Evolutionary conservation across 2,329 filamentous ascomycete genomes (phyloP), one percentile per base, ranked within the genome.

Genomic region (Chaetomium sp.): DNA sequence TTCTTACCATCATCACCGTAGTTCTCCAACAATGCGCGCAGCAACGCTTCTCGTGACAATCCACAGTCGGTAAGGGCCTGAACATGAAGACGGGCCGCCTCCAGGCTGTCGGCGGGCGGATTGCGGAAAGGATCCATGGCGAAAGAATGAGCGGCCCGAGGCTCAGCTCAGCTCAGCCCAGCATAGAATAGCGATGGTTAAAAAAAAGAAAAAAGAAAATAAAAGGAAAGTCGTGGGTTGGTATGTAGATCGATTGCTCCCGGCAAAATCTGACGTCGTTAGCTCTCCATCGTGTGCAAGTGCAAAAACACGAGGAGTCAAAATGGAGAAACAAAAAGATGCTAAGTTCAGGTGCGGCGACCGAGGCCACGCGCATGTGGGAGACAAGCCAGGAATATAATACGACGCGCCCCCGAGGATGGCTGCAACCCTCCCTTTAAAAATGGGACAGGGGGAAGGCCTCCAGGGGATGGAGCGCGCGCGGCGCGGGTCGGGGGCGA

Each of bases 21-120:
- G 55, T 75, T 70, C 63, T 77, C 75, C 16, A 76, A 67, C 2
- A 77, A 67, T 23, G 73, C 75, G 27, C 71, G 72, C 53, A 77
- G 66, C 31, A 77, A 66, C 8, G 73, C 73, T 64, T 77, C 73
- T 49, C 70, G 70, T 23, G 74, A 70, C 6, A 76, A 65, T 4
- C 75, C 75, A 27, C 68, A 71, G 6, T 72, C 70, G 1, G 73
- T 74, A 0, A 77, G 70, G 10, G 71, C 67, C 65, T 74, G 72
- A 35, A 77, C 73, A 25, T 77, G 74, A 23, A 74, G 71, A 25
- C 74, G 70, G 27, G 74, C 74, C 31, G 72, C 72, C 33, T 69
- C 71, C 60, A 75, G 61, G 55, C 67, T 73, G 65, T 74, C 72
- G 65, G 67, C 68, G 27, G 70, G 69, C 47, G 71, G 70, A 60